Percentiles rank a stretch among this genome's conserved stretches.
Conservation (phyloP, 805 yeast genomes). For the Torulaspora delbrueckii region DNA sequence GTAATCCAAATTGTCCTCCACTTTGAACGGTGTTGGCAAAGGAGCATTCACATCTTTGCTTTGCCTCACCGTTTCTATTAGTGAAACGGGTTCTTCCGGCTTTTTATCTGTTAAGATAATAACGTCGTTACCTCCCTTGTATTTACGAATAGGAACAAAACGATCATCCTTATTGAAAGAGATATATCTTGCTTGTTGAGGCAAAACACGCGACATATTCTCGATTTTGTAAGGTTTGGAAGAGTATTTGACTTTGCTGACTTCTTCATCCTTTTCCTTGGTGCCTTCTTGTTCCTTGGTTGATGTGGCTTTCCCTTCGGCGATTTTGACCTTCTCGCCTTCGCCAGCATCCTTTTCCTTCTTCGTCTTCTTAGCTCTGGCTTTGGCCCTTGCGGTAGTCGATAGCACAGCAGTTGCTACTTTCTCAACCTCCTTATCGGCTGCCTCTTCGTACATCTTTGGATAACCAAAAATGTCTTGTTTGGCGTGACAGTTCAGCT, state of each 20-base stretch:
- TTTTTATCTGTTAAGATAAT: slow-evolving; percentile 62
- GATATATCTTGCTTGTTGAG: slow-evolving; percentile 79
- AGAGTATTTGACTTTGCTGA: slow-evolving; percentile 46
- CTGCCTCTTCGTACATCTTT: slow-evolving; percentile 73
- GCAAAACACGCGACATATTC: slow-evolving; percentile 84
- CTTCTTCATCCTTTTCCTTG: slow-evolving; percentile 28
- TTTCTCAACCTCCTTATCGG: slow-evolving; percentile 80
- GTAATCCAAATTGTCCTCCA: slow-evolving; percentile 31
- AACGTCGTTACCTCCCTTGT: slow-evolving; percentile 63
- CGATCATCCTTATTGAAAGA: slow-evolving; percentile 71
- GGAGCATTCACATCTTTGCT: slow-evolving; percentile 69
- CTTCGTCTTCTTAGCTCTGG: slow-evolving; percentile 70
- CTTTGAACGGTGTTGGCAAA: slow-evolving; percentile 33
- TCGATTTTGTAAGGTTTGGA: slow-evolving; percentile 63
- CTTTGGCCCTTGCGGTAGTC: slow-evolving; percentile 90
- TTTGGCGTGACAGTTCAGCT: slow-evolving; percentile 74
- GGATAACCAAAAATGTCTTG: slow-evolving; percentile 83
- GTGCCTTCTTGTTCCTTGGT: slow-evolving; percentile 25
- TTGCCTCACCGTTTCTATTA: slow-evolving; percentile 82
- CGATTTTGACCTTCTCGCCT: slow-evolving; percentile 29
- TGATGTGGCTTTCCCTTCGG: slow-evolving; percentile 25
- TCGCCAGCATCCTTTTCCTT: slow-evolving; percentile 47
- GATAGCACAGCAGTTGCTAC: slow-evolving; percentile 90
- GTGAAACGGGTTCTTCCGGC: slow-evolving; percentile 56
- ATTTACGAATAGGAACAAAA: slow-evolving; percentile 77